Conservation (phyloP, 129 eudicot genomes). For the Chrysanthemum seticuspe region DNA sequence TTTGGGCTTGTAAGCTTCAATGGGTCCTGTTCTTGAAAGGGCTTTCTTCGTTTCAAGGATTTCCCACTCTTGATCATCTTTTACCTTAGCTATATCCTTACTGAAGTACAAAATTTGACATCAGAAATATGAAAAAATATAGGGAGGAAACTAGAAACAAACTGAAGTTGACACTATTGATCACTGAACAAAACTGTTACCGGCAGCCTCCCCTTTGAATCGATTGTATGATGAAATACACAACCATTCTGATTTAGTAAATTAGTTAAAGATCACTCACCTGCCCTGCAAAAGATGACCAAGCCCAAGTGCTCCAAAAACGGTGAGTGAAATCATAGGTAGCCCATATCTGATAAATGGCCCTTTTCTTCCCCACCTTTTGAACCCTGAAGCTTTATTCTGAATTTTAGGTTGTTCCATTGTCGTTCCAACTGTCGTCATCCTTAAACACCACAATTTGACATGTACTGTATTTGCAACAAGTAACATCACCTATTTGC, state of each 20-base stretch:
- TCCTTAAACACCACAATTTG: slow-evolving; percentile 32
- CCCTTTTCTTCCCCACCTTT: slow-evolving; percentile 79
- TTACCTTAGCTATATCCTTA: slow-evolving; percentile 95
- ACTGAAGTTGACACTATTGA: background rate
- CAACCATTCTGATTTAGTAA: background rate
- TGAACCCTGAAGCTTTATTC: slow-evolving; percentile 50
- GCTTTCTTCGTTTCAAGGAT: slow-evolving; percentile 82
- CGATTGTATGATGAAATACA: background rate
- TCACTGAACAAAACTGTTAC: background rate
- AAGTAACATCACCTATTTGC: background rate
- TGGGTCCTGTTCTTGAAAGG: slow-evolving; percentile 84
- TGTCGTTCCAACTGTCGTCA: slow-evolving; percentile 42
- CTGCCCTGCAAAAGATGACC: slow-evolving; percentile 94
- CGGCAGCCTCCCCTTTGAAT: background rate
- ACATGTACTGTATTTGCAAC: slow-evolving; percentile 18
- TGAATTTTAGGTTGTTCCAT: slow-evolving; percentile 42
- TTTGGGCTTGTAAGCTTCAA: slow-evolving; percentile 80
- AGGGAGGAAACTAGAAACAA: background rate
- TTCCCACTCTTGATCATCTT: slow-evolving; percentile 94
- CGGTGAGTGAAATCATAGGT: slow-evolving; percentile 91
- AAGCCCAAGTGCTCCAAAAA: slow-evolving; percentile 84
- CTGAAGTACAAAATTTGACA: slow-evolving; percentile 32
- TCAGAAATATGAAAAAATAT: background rate
- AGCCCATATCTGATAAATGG: slow-evolving; percentile 94
- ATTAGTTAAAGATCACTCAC: slow-evolving; percentile 34